Evolutionary conservation across 331 rosid species (phyloP).

Genomic region (Malus hybrid): DNA sequence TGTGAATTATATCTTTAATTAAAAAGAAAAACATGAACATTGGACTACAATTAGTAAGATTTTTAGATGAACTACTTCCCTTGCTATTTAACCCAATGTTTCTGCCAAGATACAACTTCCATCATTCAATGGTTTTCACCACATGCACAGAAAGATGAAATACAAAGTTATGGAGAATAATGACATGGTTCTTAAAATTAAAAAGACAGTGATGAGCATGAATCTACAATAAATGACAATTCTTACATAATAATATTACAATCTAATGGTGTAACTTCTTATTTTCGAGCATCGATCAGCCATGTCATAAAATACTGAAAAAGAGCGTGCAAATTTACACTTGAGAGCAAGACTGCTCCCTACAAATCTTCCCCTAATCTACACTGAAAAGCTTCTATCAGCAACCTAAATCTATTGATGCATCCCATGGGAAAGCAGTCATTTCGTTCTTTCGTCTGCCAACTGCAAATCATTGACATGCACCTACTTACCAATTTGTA

Average conservation of each 20-base stretch:
- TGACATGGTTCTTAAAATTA: too few species aligned
- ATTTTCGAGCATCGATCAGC: conserved; percentile 18
- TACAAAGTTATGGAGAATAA: too few species aligned
- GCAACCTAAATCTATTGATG: not conserved
- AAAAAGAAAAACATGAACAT: too few species aligned
- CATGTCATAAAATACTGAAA: conserved; percentile 17
- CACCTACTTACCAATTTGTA: not conserved
- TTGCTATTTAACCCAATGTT: too few species aligned
- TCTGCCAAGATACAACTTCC: too few species aligned
- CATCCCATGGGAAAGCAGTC: conserved; percentile 1
- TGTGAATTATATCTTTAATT: too few species aligned
- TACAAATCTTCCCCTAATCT: not conserved
- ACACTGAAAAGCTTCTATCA: conserved; percentile 3
- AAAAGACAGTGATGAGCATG: too few species aligned
- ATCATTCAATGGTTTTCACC: too few species aligned
- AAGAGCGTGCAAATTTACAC: conserved; percentile 30
- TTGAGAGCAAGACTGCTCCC: not conserved
- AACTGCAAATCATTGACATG: not conserved
- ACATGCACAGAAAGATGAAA: too few species aligned
- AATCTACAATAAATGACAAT: too few species aligned
- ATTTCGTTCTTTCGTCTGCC: conserved; percentile 3
- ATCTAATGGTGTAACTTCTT: not conserved
- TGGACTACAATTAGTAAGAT: not conserved
- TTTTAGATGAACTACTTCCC: too few species aligned
- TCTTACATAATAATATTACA: not conserved